These are phyloP conservation scores for Phytophthora pinifolia DNA, from an alignment of 352 stramenopile species.

Conservation along the genomic window DNA sequence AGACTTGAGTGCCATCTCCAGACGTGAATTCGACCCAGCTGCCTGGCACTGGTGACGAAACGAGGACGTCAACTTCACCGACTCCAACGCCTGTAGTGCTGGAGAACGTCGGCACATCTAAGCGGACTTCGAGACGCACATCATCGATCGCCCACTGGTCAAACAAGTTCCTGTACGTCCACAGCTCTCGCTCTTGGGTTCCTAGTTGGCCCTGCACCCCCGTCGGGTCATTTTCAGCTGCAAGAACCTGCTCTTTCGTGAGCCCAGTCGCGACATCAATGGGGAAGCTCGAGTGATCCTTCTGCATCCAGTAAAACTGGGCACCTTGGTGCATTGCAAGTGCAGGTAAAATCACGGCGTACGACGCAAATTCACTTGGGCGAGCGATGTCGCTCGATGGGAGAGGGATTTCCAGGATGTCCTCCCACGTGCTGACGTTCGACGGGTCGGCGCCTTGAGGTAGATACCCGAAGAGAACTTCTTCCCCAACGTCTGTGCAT, in stretches of 20 bases:
- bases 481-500: slow-evolving; percentile 43
- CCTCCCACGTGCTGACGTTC: slow-evolving; percentile 53
- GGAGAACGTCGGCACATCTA: slow-evolving; percentile 44
- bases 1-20: slow-evolving; percentile 60
- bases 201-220: slow-evolving; percentile 39
- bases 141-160: slow-evolving; percentile 76
- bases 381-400: background rate
- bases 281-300: slow-evolving; percentile 68
- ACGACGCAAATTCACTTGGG: slow-evolving; percentile 7
- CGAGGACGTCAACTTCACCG: slow-evolving; percentile 24
- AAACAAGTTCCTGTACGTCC: slow-evolving; percentile 70
- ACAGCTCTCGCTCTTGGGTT: slow-evolving; percentile 42
- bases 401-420: slow-evolving; percentile 38
- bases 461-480: slow-evolving; percentile 56
- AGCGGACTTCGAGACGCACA: slow-evolving; percentile 52
- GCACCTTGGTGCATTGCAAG: slow-evolving; percentile 43
- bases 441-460: slow-evolving; percentile 24
- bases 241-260: slow-evolving; percentile 24
- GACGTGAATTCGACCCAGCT: slow-evolving; percentile 48
- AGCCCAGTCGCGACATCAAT: slow-evolving; percentile 37
- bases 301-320: slow-evolving; percentile 69
- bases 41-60: slow-evolving; percentile 43
- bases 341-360: slow-evolving; percentile 41
- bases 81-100: slow-evolving; percentile 18
- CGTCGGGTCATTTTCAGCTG: slow-evolving; percentile 46